Base-by-base conservation (phyloP, 2,329 filamentous ascomycete genomes). In the Gnomoniopsis smithogilvyi region DNA sequence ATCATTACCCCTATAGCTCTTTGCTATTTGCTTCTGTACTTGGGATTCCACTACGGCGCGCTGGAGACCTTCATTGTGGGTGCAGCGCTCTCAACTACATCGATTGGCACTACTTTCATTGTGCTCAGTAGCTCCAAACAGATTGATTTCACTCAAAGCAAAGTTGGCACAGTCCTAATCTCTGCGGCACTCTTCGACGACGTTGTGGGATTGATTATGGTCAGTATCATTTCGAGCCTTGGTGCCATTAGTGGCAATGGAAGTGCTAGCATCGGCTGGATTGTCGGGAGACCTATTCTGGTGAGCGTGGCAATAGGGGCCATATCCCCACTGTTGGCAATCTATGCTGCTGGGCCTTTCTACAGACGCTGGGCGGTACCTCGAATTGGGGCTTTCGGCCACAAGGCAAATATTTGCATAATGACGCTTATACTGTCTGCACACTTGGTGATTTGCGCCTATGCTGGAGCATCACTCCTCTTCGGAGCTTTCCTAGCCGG, bases 141-240 rank as follows among this genome's bases (percentile, higher is more conserved):
- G 36, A 67, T 78, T 1, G 73, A 77, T 59, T 69, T 79, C 8
- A 68, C 70, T 0, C 73, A 78, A 45, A 78, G 76, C 1, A 69
- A 73, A 30, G 72, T 78, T 1, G 75, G 77, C 19, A 73, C 74
- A 12, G 70, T 79, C 1, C 72, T 79, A 3, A 72, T 78, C 51
- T 77, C 75, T 63, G 76, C 77, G 0, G 77, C 76, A 11, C 73
- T 79, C 22, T 76, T 79, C 38, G 76, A 78, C 64, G 76, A 79
- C 64, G 74, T 78, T 1, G 71, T 73, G 1, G 76, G 76, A 2
- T 71, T 79, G 12, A 73, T 79, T 53, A 74, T 78, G 64, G 74
- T 74, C 33, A 64, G 65, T 50, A 63, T 67, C 17, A 67, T 67
- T 47, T 63, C 65, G 54, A 63, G 64, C 22, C 64, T 68, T 11